Conservation (phyloP, 2,329 filamentous ascomycete species). For the Paecilomyces fulvus region DNA sequence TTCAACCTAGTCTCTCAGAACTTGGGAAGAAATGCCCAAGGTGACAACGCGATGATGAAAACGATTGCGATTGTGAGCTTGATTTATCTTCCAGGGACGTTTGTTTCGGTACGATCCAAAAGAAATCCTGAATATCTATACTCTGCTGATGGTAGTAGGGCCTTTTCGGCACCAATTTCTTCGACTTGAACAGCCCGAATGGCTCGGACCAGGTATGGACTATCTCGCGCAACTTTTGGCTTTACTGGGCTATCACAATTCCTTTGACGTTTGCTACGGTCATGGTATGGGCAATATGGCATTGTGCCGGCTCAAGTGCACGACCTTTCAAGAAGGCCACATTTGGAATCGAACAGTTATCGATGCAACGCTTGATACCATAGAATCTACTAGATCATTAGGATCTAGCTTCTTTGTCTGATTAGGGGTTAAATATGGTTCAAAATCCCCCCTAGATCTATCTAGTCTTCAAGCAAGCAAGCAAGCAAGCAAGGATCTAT, state of each 20-base stretch:
- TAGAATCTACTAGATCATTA: too few relatives aligned
- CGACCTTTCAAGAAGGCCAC: background rate
- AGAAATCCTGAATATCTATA: background rate
- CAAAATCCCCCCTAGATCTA: too few relatives aligned
- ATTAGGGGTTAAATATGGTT: too few relatives aligned
- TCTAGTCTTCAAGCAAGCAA: too few relatives aligned
- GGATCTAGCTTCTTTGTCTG: too few relatives aligned
- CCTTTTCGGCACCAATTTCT: conserved; percentile 29
- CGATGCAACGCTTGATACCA: background rate
- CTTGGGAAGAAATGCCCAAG: conserved; percentile 13
- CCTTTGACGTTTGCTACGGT: conserved; percentile 20
- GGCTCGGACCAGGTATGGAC: conserved; percentile 11
- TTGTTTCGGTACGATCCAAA: conserved; percentile 17
- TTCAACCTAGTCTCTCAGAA: conserved; percentile 26
- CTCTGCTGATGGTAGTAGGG: conserved; percentile 10
- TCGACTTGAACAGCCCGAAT: conserved; percentile 14
- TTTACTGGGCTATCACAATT: conserved; percentile 23
- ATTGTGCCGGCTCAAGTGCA: conserved; percentile 5
- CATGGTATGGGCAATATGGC: conserved; percentile 16
- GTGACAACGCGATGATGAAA: conserved; percentile 22
- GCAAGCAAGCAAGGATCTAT: too few relatives aligned
- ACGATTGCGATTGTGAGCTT: conserved; percentile 19
- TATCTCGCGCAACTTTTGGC: conserved; percentile 19
- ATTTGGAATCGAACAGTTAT: background rate
- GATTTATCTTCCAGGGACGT: conserved; percentile 21